Evolutionary conservation across 2,329 filamentous ascomycete genomes (phyloP), one percentile per base, ranked within the genome.

Genomic region (Fusarium chuoi): DNA sequence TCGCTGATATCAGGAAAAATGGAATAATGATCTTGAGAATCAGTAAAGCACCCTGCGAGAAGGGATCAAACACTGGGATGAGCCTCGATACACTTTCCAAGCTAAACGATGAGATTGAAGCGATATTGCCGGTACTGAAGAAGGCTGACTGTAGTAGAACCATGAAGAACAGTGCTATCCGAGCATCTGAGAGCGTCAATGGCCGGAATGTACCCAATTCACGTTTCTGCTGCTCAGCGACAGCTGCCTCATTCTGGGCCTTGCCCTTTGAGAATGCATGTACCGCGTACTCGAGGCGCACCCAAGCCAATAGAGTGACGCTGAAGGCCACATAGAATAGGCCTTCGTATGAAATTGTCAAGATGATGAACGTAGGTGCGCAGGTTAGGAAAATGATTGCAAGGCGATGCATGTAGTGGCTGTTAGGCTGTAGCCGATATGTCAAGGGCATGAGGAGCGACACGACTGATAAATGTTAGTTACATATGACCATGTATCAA

Each of bases 311-410:
- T 10, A 99, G 85, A 28, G 92, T 93, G 61, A 93, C 85, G 79
- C 92, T 95, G 83, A 98, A 99, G 17, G 92, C 91, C 68, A 98
- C 90, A 83, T 98, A 99, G 82, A 99, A 99, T 5, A 99, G 87
- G 0, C 96, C 96, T 82, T 99, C 96, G 84, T 97, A 99, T 2
- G 96, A 98, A 77, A 98, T 98, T 13, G 95, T 97, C 57, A 99
- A 89, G 78, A 99, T 96, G 79, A 99, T 93, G 83, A 98, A 99
- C 4, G 93, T 93, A 0, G 96, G 96, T 0, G 96, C 93, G 80
- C 97, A 98, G 10, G 95, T 93, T 55, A 99, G 87, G 84, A 98
- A 99, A 61, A 98, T 91, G 76, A 97, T 90, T 75, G 95, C 88
- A 8, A 99, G 86, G 30, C 95, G 92, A 81, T 98, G 95, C 75